Base-by-base conservation (phyloP, 2,329 filamentous ascomycete species). In the Aureobasidium sp. region DNA sequence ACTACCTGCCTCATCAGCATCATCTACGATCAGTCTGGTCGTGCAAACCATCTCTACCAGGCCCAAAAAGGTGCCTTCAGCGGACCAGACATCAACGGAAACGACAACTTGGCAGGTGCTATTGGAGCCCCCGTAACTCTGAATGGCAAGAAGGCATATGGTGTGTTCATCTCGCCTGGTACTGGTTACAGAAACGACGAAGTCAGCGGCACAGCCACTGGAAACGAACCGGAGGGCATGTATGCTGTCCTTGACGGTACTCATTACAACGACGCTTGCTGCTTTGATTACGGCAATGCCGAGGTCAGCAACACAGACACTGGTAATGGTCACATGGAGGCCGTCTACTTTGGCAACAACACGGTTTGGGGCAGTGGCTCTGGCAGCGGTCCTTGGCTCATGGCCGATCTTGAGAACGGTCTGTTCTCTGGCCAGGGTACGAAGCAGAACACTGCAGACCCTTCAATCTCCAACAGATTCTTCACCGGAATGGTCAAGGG, bases 381-480 rank as follows among this genome's bases (percentile, higher is more conserved):
- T 4, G 85, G 84, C 48, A 78, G 66, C 47, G 85, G 86, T 0
- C 86, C 86, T 0, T 88, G 85, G 86, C 69, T 88, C 66, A 87
- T 88, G 84, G 85, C 84, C 0, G 86, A 88, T 71, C 78, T 88
- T 0, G 86, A 88, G 69, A 86, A 88, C 64, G 83, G 83, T 3
- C 73, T 88, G 2, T 88, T 87, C 74, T 85, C 84, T 0, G 85
- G 84, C 15, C 10, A 58, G 0, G 77, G 69, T 62, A 30, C 76
- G 2, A 69, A 67, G 1, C 70, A 79, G 59, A 86, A 87, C 68
- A 53, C 77, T 1, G 78, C 62, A 1, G 77, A 86, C 65, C 82
- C 82, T 7, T 77, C 81, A 0, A 74, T 86, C 62, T 74, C 76
- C 1, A 72, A 74, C 63, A 80, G 84, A 0, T 88, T 88, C 69